phyloP scores from a whole-genome alignment of 306 rosid genomes.

The Begonia masoniana region DNA sequence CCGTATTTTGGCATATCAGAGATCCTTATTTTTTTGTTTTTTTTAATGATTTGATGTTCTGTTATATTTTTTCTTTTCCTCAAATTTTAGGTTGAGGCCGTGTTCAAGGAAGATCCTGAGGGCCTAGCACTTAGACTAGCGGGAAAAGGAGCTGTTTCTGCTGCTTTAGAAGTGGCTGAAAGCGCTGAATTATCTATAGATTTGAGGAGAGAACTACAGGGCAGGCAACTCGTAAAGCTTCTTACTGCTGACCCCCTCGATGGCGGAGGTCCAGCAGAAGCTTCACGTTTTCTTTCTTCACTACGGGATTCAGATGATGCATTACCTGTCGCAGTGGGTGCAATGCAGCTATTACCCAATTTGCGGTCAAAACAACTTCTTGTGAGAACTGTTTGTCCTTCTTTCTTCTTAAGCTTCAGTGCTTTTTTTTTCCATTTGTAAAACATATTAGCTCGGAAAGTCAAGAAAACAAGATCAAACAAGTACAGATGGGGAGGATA shows the following conservation, averaged over 20 bases:
- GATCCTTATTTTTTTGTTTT: not conserved
- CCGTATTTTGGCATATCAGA: constrained; percentile 9
- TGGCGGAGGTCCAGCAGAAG: constrained; percentile 99
- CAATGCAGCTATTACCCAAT: constrained; percentile 95
- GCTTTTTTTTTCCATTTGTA: too few relatives aligned
- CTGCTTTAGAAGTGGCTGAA: constrained; percentile 96
- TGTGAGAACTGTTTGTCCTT: constrained; percentile 36
- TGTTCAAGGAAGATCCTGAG: constrained; percentile 95
- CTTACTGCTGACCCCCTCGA: constrained; percentile 93
- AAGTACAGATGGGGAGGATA: too few relatives aligned
- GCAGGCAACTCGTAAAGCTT: constrained; percentile 98
- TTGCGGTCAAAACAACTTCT: constrained; percentile 96
- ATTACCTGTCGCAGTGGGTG: constrained; percentile 97
- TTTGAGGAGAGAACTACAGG: constrained; percentile 89
- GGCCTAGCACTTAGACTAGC: constrained; percentile 95
- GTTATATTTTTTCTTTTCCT: constrained; percentile 3
- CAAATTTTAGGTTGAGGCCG: constrained; percentile 78
- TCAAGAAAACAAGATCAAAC: too few relatives aligned
- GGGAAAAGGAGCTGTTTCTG: constrained; percentile 97
- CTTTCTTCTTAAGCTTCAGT: constrained; percentile 1
- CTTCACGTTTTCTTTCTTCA: constrained; percentile 96
- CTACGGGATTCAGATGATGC: constrained; percentile 90
- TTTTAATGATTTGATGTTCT: not conserved
- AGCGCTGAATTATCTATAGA: constrained; percentile 85
- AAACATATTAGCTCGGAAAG: too few relatives aligned